Conservation (phyloP, 345 rosid species). For the Euclidium syriacum region DNA sequence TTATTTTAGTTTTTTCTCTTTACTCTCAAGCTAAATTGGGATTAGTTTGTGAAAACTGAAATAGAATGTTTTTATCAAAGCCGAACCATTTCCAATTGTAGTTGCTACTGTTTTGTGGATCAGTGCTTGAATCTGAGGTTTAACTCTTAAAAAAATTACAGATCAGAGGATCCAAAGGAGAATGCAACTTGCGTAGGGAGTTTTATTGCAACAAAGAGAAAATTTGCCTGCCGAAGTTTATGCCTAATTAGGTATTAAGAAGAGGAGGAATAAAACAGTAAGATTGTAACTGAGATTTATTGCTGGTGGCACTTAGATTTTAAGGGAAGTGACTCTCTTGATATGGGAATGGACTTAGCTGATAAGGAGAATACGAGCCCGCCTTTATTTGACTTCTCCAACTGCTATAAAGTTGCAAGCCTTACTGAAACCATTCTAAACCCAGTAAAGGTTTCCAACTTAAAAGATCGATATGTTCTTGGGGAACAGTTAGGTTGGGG, state of each 20-base stretch:
- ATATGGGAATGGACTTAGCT: slow-evolving; percentile 47
- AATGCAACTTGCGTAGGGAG: neutral
- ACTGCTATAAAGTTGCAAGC: slow-evolving; percentile 43
- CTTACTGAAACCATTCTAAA: slow-evolving; percentile 49
- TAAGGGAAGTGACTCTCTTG: slow-evolving; percentile 5
- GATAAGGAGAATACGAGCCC: slow-evolving; percentile 23
- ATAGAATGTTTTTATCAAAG: slow-evolving; percentile 5
- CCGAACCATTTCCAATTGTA: slow-evolving; percentile 8
- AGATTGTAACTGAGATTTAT: slow-evolving; percentile 7
- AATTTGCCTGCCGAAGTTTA: neutral
- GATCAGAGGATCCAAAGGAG: slow-evolving; percentile 23
- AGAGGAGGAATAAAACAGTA: neutral
- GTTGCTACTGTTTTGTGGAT: slow-evolving; percentile 22
- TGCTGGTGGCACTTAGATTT: slow-evolving; percentile 9
- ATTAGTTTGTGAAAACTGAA: slow-evolving; percentile 13
- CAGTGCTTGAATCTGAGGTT: slow-evolving; percentile 9
- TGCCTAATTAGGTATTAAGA: neutral
- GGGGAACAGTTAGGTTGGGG: slow-evolving; percentile 82
- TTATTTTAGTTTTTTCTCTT: neutral
- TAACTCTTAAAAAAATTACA: slow-evolving; percentile 11
- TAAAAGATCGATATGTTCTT: slow-evolving; percentile 56
- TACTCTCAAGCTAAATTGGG: neutral
- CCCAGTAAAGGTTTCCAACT: slow-evolving; percentile 45
- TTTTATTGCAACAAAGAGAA: slow-evolving; percentile 9
- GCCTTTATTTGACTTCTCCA: slow-evolving; percentile 31